Percentiles rank a stretch among this genome's conserved stretches.
Evolutionary conservation across 78 protist genomes (phyloP).

Genomic region (Thecamonas trahens): DNA sequence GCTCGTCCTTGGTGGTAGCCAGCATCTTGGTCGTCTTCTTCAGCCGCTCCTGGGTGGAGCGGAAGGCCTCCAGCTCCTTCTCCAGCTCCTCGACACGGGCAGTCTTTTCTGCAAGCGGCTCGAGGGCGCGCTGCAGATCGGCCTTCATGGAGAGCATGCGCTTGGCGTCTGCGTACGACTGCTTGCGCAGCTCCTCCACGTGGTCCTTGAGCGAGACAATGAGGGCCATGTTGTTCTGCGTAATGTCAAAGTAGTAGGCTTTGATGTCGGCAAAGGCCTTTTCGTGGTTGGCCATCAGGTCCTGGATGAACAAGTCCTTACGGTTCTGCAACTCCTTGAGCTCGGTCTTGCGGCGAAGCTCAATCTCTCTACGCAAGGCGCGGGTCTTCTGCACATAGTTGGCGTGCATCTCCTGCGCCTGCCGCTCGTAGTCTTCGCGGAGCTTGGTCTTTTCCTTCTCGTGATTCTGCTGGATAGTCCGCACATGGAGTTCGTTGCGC

Average conservation of each 20-base stretch:
- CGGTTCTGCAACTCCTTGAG: slow-evolving; percentile 66
- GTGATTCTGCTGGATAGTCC: slow-evolving; percentile 3
- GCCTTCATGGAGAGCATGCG: slow-evolving; percentile 55
- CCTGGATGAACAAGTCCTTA: slow-evolving; percentile 60
- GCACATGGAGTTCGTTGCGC: background rate
- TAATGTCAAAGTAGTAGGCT: slow-evolving; percentile 72
- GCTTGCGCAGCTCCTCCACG: slow-evolving; percentile 38
- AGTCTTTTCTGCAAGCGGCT: slow-evolving; percentile 42
- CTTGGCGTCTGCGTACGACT: slow-evolving; percentile 56
- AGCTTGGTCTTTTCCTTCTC: slow-evolving; percentile 39
- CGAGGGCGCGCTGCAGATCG: slow-evolving; percentile 61
- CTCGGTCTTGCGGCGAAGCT: slow-evolving; percentile 46
- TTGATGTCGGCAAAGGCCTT: slow-evolving; percentile 64
- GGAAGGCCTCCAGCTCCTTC: slow-evolving; percentile 20
- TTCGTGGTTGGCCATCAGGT: slow-evolving; percentile 59
- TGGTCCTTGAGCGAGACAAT: slow-evolving; percentile 70
- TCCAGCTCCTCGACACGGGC: background rate
- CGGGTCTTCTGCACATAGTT: slow-evolving; percentile 50
- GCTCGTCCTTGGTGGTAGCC: slow-evolving; percentile 41
- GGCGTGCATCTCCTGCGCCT: slow-evolving; percentile 26
- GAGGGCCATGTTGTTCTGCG: slow-evolving; percentile 65
- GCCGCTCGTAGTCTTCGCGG: slow-evolving; percentile 42
- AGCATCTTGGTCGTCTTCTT: slow-evolving; percentile 48
- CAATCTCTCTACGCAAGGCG: slow-evolving; percentile 51
- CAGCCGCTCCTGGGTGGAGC: slow-evolving; percentile 44